These are phyloP conservation scores for Fragilaria crotonensis DNA, from an alignment of 108 stramenopile species.

Conservation along the genomic window DNA sequence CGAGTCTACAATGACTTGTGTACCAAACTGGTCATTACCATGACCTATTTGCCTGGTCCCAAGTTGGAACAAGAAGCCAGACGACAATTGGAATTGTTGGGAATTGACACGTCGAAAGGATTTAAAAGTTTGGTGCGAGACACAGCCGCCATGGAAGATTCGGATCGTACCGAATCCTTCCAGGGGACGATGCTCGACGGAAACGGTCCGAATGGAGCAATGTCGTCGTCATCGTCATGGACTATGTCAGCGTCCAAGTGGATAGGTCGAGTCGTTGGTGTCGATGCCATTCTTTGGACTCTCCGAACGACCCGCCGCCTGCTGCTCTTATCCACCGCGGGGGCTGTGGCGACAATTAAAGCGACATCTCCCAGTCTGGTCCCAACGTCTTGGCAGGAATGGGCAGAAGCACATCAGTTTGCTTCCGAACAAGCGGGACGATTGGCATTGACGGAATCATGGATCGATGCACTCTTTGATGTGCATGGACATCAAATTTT, in stretches of 20 bases:
- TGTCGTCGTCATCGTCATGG: conserved; percentile 16
- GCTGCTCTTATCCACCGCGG: conserved; percentile 36
- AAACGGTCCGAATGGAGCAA: neutral
- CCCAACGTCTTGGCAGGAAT: conserved; percentile 36
- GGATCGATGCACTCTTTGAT: conserved; percentile 58
- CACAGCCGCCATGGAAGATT: conserved; percentile 5
- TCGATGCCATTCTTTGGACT: conserved; percentile 52
- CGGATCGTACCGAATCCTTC: neutral
- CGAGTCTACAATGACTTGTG: conserved; percentile 43
- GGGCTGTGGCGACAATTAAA: conserved; percentile 33
- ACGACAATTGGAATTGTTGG: conserved; percentile 41
- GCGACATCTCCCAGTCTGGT: conserved; percentile 19
- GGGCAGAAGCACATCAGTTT: conserved; percentile 47
- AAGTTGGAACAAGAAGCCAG: conserved; percentile 69
- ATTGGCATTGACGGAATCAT: conserved; percentile 41
- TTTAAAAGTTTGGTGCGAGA: conserved; percentile 33
- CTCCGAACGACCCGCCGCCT: conserved; percentile 34
- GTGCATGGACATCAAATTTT: conserved; percentile 79
- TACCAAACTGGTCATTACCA: conserved; percentile 55
- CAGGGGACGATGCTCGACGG: conserved; percentile 1
- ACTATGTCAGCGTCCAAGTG: conserved; percentile 14
- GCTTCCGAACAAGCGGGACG: conserved; percentile 25
- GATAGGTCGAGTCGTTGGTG: conserved; percentile 31
- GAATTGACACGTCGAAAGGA: conserved; percentile 50
- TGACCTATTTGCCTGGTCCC: conserved; percentile 64